Evolutionary conservation across 768 basidiomycete genomes (phyloP).

Genomic region (Mycena rosella): DNA sequence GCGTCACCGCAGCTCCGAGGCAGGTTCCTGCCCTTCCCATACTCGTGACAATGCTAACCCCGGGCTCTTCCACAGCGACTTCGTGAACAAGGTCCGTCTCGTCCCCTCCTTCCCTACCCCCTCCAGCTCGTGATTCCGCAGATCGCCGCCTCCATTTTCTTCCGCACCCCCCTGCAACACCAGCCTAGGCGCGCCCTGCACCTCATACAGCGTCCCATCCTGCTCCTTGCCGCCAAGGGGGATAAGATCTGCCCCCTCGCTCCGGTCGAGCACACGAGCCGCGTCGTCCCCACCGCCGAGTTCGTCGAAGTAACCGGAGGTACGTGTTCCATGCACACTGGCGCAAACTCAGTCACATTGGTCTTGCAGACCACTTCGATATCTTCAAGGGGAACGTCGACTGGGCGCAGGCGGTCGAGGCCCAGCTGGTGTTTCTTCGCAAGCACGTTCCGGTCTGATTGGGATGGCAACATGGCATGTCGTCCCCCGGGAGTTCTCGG

Average conservation of each 20-base stretch:
- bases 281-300: conserved; percentile 27
- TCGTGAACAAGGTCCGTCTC: conserved; percentile 22
- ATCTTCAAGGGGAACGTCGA: conserved; percentile 33
- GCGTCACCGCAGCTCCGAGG: conserved; percentile 27
- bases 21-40: not conserved
- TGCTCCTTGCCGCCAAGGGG: conserved; percentile 35
- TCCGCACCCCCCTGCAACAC: conserved; percentile 30
- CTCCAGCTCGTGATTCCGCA: not conserved
- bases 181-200: conserved; percentile 29
- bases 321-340: conserved; percentile 20
- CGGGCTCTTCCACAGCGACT: conserved; percentile 24
- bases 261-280: conserved; percentile 23
- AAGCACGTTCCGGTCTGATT: conserved; percentile 34
- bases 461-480: no score
- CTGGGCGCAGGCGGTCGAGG: conserved; percentile 33
- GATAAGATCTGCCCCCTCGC: conserved; percentile 37
- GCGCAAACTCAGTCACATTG: not conserved
- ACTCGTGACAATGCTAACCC: not conserved
- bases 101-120: not conserved
- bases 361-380: conserved; percentile 37
- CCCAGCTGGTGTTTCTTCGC: conserved; percentile 37
- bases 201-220: conserved; percentile 38
- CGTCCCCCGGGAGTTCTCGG: no score
- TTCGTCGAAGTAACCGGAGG: conserved; percentile 36
- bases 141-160: conserved; percentile 36